phyloP scores from a whole-genome alignment of 805 yeast species.

The Kluyveromyces siamensis region DNA sequence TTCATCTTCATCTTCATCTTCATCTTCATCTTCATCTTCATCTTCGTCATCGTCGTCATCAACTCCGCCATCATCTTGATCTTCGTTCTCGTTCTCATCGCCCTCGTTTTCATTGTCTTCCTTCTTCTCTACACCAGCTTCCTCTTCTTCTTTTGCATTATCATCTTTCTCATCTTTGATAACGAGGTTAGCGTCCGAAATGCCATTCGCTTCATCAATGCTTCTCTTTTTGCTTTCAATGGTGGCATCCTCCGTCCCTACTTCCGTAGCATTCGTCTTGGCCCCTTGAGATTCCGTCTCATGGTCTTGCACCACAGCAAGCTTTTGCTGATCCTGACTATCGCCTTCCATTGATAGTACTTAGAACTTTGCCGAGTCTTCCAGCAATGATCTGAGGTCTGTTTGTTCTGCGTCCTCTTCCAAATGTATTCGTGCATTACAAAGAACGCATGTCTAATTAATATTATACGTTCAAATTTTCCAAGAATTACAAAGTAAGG shows the following conservation, averaged over 20 bases:
- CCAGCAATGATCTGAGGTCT: background rate
- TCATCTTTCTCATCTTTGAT: background rate
- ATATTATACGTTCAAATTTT: background rate
- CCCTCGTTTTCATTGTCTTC: slow-evolving; percentile 18
- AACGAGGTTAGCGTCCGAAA: background rate
- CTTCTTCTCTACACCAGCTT: slow-evolving; percentile 2
- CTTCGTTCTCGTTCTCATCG: slow-evolving; percentile 11
- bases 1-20: slow-evolving; percentile 51
- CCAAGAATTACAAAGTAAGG: slow-evolving; percentile 1
- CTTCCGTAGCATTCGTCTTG: background rate
- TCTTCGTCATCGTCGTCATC: slow-evolving; percentile 36
- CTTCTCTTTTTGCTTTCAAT: slow-evolving; percentile 4
- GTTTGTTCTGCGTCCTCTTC: background rate
- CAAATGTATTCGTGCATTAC: background rate
- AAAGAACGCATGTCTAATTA: background rate
- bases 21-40: slow-evolving; percentile 35
- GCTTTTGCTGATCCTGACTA: background rate
- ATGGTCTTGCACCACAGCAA: background rate
- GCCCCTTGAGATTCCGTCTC: background rate
- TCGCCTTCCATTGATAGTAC: background rate
- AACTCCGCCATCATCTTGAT: slow-evolving; percentile 27
- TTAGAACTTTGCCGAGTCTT: background rate
- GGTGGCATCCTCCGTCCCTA: background rate
- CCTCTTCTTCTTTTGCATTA: slow-evolving; percentile 5
- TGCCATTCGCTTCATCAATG: background rate